Evolutionary conservation across 495 filamentous ascomycete genomes (phyloP).

Genomic region (Copromyces sp.): DNA sequence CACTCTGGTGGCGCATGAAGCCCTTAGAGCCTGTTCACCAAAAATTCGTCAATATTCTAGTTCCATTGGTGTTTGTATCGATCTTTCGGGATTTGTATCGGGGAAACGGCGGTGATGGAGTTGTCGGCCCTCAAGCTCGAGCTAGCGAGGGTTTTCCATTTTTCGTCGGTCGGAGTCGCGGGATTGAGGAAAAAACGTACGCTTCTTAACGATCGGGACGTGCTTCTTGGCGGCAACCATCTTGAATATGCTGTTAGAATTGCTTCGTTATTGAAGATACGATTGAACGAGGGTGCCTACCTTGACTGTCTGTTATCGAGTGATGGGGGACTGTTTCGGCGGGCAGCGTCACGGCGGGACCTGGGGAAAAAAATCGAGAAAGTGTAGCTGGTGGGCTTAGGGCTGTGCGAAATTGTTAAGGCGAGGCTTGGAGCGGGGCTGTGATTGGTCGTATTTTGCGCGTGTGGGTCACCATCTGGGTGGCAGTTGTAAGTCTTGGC

Average conservation of each 20-base stretch:
- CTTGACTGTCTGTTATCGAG: slow-evolving; percentile 37
- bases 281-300: slow-evolving; percentile 19
- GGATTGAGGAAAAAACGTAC: slow-evolving; percentile 46
- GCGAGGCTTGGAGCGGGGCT: background rate
- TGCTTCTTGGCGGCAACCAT: slow-evolving; percentile 99
- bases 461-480: background rate
- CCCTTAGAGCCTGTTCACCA: slow-evolving; percentile 61
- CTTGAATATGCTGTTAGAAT: slow-evolving; percentile 40
- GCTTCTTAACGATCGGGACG: slow-evolving; percentile 99
- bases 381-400: slow-evolving; percentile 26
- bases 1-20: slow-evolving; percentile 94
- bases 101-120: background rate
- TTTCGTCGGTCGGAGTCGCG: slow-evolving; percentile 6
- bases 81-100: background rate
- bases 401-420: slow-evolving; percentile 26
- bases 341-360: slow-evolving; percentile 27
- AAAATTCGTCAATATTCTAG: slow-evolving; percentile 14
- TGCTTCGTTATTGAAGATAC: background rate
- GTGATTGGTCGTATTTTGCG: background rate
- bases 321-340: slow-evolving; percentile 28
- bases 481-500: background rate
- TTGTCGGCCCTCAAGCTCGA: background rate
- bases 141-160: slow-evolving; percentile 7
- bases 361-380: slow-evolving; percentile 30
- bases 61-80: slow-evolving; percentile 4